These are phyloP conservation scores for Lyophyllum semitale DNA, from an alignment of 768 basidiomycete genomes.

Conservation along the genomic window DNA sequence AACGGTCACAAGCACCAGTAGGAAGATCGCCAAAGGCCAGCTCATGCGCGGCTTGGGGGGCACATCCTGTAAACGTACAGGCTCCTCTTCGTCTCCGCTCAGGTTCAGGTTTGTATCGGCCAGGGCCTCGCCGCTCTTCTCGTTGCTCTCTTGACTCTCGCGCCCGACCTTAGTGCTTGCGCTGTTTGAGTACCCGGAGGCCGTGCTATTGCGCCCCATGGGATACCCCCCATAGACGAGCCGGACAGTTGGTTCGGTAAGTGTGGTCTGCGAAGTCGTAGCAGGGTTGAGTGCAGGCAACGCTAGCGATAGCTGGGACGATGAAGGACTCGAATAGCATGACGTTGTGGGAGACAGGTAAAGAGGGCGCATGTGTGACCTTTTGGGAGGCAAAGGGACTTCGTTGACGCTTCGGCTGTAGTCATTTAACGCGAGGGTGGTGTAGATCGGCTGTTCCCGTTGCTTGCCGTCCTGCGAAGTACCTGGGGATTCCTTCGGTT, in stretches of 20 bases:
- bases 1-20: constrained; percentile 62
- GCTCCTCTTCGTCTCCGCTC: background rate
- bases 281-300: background rate
- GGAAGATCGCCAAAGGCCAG: constrained; percentile 52
- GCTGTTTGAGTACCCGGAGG: constrained; percentile 2
- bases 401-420: background rate
- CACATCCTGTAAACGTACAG: background rate
- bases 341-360: background rate
- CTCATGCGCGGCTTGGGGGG: constrained; percentile 57
- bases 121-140: background rate
- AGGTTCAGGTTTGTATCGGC: background rate
- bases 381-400: background rate
- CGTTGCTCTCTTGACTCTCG: constrained; percentile 6
- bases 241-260: constrained; percentile 15
- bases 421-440: background rate
- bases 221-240: constrained; percentile 14
- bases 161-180: constrained; percentile 2
- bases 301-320: background rate
- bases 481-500: background rate
- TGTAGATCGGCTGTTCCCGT: background rate
- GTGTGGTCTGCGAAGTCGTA: background rate
- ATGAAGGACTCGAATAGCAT: background rate
- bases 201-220: constrained; percentile 5
- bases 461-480: background rate
- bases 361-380: background rate